These are phyloP conservation scores for Candida gorgasii DNA, from an alignment of 805 yeast species.

Conservation along the genomic window DNA sequence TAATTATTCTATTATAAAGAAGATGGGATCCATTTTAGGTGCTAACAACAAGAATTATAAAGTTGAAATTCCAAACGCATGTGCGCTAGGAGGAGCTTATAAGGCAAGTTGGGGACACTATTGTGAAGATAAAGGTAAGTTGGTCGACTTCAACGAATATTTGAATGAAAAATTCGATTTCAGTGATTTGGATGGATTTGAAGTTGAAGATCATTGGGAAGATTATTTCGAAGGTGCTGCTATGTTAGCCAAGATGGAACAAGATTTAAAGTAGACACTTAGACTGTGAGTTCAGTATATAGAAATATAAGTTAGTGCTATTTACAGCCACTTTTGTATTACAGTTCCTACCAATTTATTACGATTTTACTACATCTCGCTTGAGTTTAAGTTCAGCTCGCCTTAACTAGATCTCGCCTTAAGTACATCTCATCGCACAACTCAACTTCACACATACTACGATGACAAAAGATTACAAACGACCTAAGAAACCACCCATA, in stretches of 20 bases:
- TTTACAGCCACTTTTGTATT: too few relatives aligned
- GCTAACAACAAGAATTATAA: constrained; percentile 64
- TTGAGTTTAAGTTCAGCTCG: too few relatives aligned
- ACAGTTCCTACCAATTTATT: too few relatives aligned
- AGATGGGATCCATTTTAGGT: constrained; percentile 71
- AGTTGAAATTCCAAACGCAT: constrained; percentile 81
- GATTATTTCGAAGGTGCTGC: constrained; percentile 55
- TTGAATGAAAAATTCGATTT: constrained; percentile 44
- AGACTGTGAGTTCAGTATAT: neutral
- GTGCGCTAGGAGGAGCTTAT: constrained; percentile 90
- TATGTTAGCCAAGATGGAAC: constrained; percentile 49
- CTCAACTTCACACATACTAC: constrained; percentile 5
- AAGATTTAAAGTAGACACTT: constrained; percentile 20
- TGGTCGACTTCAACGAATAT: constrained; percentile 47
- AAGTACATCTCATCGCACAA: constrained; percentile 4
- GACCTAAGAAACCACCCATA: constrained; percentile 23
- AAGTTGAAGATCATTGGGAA: constrained; percentile 46
- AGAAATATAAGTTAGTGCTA: constrained; percentile 9
- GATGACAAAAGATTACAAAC: constrained; percentile 16
- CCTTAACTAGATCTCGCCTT: too few relatives aligned
- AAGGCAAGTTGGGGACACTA: constrained; percentile 74
- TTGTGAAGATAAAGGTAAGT: constrained; percentile 30
- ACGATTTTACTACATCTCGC: too few relatives aligned
- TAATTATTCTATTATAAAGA: constrained; percentile 64
- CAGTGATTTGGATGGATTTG: constrained; percentile 47